phyloP scores from a whole-genome alignment of 2,329 filamentous ascomycete genomes.

The Fusarium cicatricum region DNA sequence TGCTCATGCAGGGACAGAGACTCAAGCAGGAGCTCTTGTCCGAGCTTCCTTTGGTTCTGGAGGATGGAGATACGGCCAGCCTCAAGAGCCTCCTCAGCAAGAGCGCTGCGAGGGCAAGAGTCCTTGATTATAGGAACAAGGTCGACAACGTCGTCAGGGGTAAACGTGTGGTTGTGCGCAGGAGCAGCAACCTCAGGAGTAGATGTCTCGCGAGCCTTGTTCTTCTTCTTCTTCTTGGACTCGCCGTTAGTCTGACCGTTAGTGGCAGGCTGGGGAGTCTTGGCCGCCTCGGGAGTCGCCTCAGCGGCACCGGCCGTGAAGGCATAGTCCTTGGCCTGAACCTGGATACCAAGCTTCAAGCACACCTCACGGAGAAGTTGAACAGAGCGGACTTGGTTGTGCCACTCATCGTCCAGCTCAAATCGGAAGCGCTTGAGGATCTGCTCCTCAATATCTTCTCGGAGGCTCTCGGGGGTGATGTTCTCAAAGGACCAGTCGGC shows the following conservation, averaged over 20 bases:
- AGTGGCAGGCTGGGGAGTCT: conserved; percentile 44
- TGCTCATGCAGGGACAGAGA: conserved; percentile 96
- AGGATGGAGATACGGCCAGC: conserved; percentile 95
- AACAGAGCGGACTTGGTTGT: conserved; percentile 71
- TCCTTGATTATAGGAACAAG: conserved; percentile 96
- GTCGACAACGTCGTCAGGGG: conserved; percentile 86
- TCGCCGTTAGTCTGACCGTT: conserved; percentile 56
- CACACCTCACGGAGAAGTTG: conserved; percentile 91
- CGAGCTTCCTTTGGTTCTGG: conserved; percentile 93
- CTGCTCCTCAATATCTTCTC: conserved; percentile 74
- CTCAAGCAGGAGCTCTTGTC: conserved; percentile 94
- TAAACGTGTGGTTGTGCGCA: conserved; percentile 64
- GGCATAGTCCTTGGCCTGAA: conserved; percentile 72
- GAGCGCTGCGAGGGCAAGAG: conserved; percentile 85
- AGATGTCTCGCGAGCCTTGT: conserved; percentile 64
- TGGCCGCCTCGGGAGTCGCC: conserved; percentile 40
- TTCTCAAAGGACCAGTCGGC: conserved; percentile 83
- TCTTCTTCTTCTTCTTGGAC: conserved; percentile 70
- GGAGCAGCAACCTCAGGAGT: conserved; percentile 55
- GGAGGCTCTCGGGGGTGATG: conserved; percentile 77
- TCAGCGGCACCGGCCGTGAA: conserved; percentile 45
- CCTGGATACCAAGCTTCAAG: conserved; percentile 88
- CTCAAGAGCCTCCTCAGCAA: conserved; percentile 95
- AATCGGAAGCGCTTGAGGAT: conserved; percentile 79
- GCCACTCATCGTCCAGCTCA: conserved; percentile 73